A percentile compares a stretch with the other conserved stretches of the same genome.
phyloP scores from a whole-genome alignment of 805 yeast genomes.

The Candida odintsovae region DNA sequence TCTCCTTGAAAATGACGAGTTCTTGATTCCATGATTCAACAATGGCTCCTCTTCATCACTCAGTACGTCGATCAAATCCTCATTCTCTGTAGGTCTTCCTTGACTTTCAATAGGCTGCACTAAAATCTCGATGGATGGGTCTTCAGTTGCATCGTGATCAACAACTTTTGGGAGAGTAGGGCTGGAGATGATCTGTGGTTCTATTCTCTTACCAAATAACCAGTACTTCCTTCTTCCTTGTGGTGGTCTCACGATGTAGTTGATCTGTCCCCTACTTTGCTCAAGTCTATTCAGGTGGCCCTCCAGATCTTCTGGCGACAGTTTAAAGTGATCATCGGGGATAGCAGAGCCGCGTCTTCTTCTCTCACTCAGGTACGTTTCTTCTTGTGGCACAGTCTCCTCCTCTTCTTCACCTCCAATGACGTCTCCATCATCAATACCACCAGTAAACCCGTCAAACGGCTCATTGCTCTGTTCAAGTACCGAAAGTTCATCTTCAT shows the following conservation, averaged over 20 bases:
- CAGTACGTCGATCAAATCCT: background rate
- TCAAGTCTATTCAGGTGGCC: constrained; percentile 4
- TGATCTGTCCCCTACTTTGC: constrained; percentile 3
- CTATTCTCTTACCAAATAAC: constrained; percentile 9
- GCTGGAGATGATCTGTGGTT: background rate
- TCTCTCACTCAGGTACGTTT: background rate
- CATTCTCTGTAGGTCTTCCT: background rate
- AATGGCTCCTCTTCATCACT: background rate
- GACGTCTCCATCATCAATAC: background rate
- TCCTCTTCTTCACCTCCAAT: background rate
- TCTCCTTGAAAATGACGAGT: constrained; percentile 11
- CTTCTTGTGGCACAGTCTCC: background rate
- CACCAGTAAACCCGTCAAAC: constrained; percentile 4
- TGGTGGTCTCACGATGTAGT: constrained; percentile 9
- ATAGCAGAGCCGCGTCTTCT: background rate
- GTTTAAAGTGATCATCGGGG: background rate
- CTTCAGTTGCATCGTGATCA: background rate
- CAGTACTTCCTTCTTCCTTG: constrained; percentile 6
- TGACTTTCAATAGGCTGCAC: background rate
- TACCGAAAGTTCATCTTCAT: background rate
- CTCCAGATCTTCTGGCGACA: background rate
- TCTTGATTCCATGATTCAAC: background rate
- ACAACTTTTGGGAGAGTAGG: background rate
- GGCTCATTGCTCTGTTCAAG: background rate
- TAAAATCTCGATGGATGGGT: background rate